Base-by-base conservation (phyloP, 345 rosid species). In the Diplotaxis tenuifolia region DNA sequence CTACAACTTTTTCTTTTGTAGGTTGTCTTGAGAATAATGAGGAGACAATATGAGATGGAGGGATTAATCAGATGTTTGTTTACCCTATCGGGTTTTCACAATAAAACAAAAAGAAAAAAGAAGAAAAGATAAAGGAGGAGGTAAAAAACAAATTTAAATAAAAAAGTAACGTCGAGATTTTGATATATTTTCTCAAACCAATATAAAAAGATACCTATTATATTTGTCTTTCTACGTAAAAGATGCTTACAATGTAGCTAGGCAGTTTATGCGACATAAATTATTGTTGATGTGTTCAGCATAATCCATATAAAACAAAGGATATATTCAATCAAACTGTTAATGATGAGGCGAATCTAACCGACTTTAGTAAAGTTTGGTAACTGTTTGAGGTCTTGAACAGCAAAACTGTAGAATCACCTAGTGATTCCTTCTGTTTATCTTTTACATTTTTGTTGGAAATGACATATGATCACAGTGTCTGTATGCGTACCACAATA, bases 171-270 rank as follows among this genome's bases (percentile, higher is more conserved):
- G 71, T 74, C 55, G 40, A 59, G 72, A 66, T 67, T 79, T 82
- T 79, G 82, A 87, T 71, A 74, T 79, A 73, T 84, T 89, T 89
- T 86, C 87, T 88, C 83, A 85, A 89, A 88, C 87, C 32, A 68
- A 67, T 67, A 59, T 18, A 47, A 27, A 59, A 75, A 50, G 55
- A 62, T 20, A 68, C 15, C 11, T n/a, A 60, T 62, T 42, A 29
- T 53, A 12, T 69, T 5, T 70, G 22, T 76, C 65, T 10, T 76
- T 65, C 58, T 70, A 55, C 9, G 40, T 62, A 54, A 69, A 62
- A 76, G 75, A 76, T 76, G 75, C 75, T 76, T 42, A 45, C 62
- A 57, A 62, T 58, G 62, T 65, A 57, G 71, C 16, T 1, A 36
- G 11, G 66, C 60, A 56, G 66, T 73, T 73, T 58, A 66, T 74